A percentile compares a stretch with the other conserved stretches of the same genome.
These are phyloP conservation scores for Psilocybe subaeruginosa DNA, from an alignment of 768 basidiomycete species.

Conservation along the genomic window DNA sequence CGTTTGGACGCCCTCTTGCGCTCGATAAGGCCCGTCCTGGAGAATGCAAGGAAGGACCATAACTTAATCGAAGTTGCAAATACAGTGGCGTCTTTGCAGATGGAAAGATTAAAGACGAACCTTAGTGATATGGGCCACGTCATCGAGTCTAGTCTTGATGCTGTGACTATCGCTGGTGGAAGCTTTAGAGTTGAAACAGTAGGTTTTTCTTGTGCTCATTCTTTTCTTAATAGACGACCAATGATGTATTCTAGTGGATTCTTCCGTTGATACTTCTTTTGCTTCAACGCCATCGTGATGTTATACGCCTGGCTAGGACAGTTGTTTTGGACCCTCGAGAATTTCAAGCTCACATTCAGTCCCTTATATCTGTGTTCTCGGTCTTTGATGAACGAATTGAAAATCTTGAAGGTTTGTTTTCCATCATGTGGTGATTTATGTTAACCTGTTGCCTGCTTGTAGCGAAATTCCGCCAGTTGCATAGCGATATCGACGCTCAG, in stretches of 20 bases:
- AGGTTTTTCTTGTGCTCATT: not conserved
- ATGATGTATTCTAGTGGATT: conserved; percentile 6
- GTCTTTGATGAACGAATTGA: conserved; percentile 6
- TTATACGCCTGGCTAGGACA: not conserved
- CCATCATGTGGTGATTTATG: not conserved
- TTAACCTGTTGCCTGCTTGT: not conserved
- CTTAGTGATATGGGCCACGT: conserved; percentile 7
- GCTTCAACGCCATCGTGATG: conserved; percentile 1
- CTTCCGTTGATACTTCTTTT: conserved; percentile 3
- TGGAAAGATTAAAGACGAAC: conserved; percentile 3
- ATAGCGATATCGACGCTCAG: conserved; percentile 4
- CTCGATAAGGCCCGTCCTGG: not conserved
- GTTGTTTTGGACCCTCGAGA: not conserved
- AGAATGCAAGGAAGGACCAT: not conserved
- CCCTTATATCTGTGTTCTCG: conserved; percentile 6
- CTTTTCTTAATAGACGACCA: not conserved
- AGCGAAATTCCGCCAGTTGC: conserved; percentile 10
- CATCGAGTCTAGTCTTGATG: conserved; percentile 4
- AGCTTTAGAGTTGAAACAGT: conserved; percentile 7
- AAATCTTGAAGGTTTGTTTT: conserved; percentile 5
- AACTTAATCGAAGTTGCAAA: conserved; percentile 4
- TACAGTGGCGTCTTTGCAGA: not conserved
- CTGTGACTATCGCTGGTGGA: conserved; percentile 6
- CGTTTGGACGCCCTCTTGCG: conserved; percentile 9
- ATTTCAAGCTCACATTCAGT: not conserved